phyloP scores from a whole-genome alignment of 1,284 basidiomycete genomes.

The Lignosus rhinocerotis region DNA sequence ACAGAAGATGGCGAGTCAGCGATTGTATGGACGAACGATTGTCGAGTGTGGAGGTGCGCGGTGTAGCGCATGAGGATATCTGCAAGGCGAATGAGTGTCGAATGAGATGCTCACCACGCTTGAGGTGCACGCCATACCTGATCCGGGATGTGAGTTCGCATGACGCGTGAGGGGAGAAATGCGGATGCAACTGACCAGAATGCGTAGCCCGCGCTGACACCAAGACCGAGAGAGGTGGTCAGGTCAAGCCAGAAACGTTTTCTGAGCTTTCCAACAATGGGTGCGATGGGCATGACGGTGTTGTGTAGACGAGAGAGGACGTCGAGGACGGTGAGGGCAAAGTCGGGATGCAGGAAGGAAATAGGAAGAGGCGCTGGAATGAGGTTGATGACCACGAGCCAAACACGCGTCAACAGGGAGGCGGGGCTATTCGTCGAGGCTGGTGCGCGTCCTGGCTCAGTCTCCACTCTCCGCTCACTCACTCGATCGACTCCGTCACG shows the following conservation, averaged over 20 bases:
- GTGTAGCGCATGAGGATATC: background rate
- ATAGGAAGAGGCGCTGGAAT: constrained; percentile 14
- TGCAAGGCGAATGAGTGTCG: background rate
- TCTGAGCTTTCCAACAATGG: constrained; percentile 87
- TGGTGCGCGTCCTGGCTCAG: constrained; percentile 14
- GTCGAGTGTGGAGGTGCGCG: background rate
- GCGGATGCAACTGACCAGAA: constrained; percentile 64
- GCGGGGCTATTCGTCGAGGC: constrained; percentile 16
- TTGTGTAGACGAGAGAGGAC: constrained; percentile 11
- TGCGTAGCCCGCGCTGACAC: constrained; percentile 66
- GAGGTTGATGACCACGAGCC: constrained; percentile 18
- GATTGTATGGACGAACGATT: constrained; percentile 1
- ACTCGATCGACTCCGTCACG: constrained; percentile 16
- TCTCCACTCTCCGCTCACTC: constrained; percentile 17
- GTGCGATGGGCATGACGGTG: constrained; percentile 70
- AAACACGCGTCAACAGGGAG: constrained; percentile 32
- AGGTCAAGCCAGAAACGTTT: constrained; percentile 86
- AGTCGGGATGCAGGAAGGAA: constrained; percentile 22
- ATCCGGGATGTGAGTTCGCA: constrained; percentile 12
- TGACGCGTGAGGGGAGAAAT: constrained; percentile 19
- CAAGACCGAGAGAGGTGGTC: constrained; percentile 70
- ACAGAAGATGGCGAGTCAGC: constrained; percentile 17
- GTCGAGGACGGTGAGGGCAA: constrained; percentile 26
- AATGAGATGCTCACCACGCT: constrained; percentile 53
- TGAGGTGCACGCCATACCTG: constrained; percentile 83